A percentile compares a stretch with the other conserved stretches of the same genome.
These are phyloP conservation scores for Boletus sp. DNA, from an alignment of 1,284 basidiomycete species.

Conservation along the genomic window DNA sequence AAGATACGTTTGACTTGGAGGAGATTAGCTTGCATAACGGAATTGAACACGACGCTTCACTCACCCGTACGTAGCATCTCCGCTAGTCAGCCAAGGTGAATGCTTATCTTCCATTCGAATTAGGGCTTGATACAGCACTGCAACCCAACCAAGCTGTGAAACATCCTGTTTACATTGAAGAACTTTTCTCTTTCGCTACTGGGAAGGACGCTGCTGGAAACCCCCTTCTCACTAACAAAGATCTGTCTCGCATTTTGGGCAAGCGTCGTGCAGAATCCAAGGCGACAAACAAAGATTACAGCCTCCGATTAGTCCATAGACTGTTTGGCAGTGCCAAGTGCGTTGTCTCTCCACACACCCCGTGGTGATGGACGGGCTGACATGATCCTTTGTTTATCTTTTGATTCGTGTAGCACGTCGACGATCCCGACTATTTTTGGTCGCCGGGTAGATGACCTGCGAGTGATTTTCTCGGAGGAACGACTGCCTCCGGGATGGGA, in stretches of 20 bases:
- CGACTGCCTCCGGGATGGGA: slow-evolving; percentile 67
- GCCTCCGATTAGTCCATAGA: slow-evolving; percentile 45
- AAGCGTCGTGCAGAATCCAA: slow-evolving; percentile 56
- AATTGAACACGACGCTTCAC: slow-evolving; percentile 29
- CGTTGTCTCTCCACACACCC: slow-evolving; percentile 20
- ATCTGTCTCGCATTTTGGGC: slow-evolving; percentile 51
- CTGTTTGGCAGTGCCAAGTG: slow-evolving; percentile 65
- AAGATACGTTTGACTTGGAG: slow-evolving; percentile 56
- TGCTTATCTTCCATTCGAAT: not conserved
- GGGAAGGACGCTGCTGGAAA: slow-evolving; percentile 51
- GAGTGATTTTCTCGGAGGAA: slow-evolving; percentile 56
- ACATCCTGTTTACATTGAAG: slow-evolving; percentile 47
- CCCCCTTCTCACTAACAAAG: slow-evolving; percentile 45
- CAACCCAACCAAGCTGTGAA: slow-evolving; percentile 51
- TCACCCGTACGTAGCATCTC: slow-evolving; percentile 39
- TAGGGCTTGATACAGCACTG: slow-evolving; percentile 54
- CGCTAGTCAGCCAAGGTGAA: no score
- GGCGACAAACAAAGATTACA: slow-evolving; percentile 50
- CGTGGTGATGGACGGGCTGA: no score
- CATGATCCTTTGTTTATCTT: not conserved
- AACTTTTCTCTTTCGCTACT: slow-evolving; percentile 53
- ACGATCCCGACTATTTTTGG: slow-evolving; percentile 52
- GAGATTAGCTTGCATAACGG: slow-evolving; percentile 68
- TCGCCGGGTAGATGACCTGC: slow-evolving; percentile 50
- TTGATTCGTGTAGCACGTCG: slow-evolving; percentile 1